Base-by-base conservation (phyloP, 441 rosid genomes). In the Codiaeum variegatum region DNA sequence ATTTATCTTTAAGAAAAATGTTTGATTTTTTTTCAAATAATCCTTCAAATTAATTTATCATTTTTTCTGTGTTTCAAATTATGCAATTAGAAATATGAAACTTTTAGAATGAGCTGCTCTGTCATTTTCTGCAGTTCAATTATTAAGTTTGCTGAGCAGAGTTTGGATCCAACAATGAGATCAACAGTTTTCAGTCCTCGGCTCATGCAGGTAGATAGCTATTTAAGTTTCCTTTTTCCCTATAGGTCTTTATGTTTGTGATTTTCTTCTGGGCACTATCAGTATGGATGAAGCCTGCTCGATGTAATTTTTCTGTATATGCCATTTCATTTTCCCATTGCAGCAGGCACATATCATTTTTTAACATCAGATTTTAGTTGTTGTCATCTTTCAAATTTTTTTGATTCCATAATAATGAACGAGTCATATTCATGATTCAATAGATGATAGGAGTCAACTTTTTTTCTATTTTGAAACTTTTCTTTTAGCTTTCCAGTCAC, bases 181-280 rank as follows among this genome's bases (percentile, higher is more conserved):
- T 77, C 86, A n/a, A 83, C 83, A 6, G 75, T 88, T 83, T 95
- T 95, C 83, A 95, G 99, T 83, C 98, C 99, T 82, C 96, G 99
- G 66, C 94, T 95, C 68, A 88, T 93, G 98, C 97, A 95, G 97
- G 99, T 95, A 84, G 11, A 18, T 46, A 68, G 54, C 32, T 34
- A 34, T 75, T 64, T 55, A 42, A 26, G 24, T 65, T 36, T 75
- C 29, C 36, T 70, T 73, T 71, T 38, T 10, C 34, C 66, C 6
- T 44, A 47, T 32, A 29, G 69, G 32, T 58, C 65, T 52, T 70
- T 56, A 18, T 58, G 52, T 78, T 80, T 67, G 70, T 68, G 34
- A 46, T 8, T 69, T 63, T 58, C 3, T 34, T 59, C n/a, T 67
- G 11, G 62, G 46, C 23, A 15, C 0, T 49, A 4, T 11, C 68